Evolutionary conservation across 805 yeast species (phyloP).

Genomic region (Candida awuae): DNA sequence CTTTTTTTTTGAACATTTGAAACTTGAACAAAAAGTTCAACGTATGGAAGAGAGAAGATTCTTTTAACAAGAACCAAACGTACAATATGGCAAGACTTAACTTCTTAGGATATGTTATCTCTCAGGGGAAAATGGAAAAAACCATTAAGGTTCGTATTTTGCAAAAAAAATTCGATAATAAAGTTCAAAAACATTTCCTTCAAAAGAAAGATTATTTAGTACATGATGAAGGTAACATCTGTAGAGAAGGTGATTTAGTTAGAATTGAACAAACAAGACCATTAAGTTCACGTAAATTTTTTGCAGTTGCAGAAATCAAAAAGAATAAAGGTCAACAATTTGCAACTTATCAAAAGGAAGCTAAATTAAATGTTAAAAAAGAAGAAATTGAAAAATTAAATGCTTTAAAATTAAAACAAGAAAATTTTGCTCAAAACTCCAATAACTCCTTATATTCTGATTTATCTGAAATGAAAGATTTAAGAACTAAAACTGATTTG

Average conservation of each 20-base stretch:
- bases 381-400: slow-evolving; percentile 56
- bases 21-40: no score
- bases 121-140: slow-evolving; percentile 94
- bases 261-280: slow-evolving; percentile 88
- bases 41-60: no score
- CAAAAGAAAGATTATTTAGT: slow-evolving; percentile 79
- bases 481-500: slow-evolving; percentile 15
- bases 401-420: slow-evolving; percentile 47
- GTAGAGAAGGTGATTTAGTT: slow-evolving; percentile 93
- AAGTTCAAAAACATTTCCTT: slow-evolving; percentile 66
- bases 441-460: slow-evolving; percentile 26
- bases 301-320: slow-evolving; percentile 89
- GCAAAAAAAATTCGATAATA: slow-evolving; percentile 61
- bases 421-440: slow-evolving; percentile 18
- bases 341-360: slow-evolving; percentile 67
- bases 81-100: slow-evolving; percentile 74
- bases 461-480: slow-evolving; percentile 17
- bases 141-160: slow-evolving; percentile 90
- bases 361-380: slow-evolving; percentile 53
- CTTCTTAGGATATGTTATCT: slow-evolving; percentile 84
- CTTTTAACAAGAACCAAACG: not conserved
- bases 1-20: no score
- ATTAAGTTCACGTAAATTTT: slow-evolving; percentile 68
- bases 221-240: slow-evolving; percentile 86
- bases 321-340: slow-evolving; percentile 87